Conservation (phyloP, 1,284 basidiomycete genomes). For the Acaromyces ingoldii region DNA sequence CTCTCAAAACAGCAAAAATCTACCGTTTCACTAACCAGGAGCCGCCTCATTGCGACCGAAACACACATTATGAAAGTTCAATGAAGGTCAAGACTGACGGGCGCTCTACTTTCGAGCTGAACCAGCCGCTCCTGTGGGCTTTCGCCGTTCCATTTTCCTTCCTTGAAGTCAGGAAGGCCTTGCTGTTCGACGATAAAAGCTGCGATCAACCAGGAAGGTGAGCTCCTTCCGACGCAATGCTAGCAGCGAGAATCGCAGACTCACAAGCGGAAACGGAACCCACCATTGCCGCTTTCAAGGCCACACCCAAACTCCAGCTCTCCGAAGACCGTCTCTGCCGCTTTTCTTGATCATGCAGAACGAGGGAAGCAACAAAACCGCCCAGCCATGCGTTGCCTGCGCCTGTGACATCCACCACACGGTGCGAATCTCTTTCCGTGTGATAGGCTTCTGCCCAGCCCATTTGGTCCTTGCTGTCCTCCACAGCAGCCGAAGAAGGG, state of each 20-base stretch:
- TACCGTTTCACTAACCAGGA: too few relatives aligned
- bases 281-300: neutral
- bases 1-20: too few relatives aligned
- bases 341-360: neutral
- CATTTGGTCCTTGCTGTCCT: neutral
- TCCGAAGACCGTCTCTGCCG: neutral
- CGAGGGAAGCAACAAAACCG: constrained; percentile 5
- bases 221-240: too few relatives aligned
- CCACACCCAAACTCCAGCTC: neutral
- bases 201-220: too few relatives aligned
- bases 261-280: constrained; percentile 6
- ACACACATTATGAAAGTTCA: too few relatives aligned
- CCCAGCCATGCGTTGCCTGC: constrained; percentile 11
- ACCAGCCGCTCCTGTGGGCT: neutral
- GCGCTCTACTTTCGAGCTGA: too few relatives aligned
- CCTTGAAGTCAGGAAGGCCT: neutral
- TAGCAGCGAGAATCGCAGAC: too few relatives aligned
- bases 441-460: constrained; percentile 1
- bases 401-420: constrained; percentile 9
- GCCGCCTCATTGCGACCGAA: too few relatives aligned
- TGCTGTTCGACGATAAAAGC: constrained; percentile 2
- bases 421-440: neutral
- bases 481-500: neutral
- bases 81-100: too few relatives aligned
- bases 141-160: constrained; percentile 4